A percentile compares a stretch with the other conserved stretches of the same genome.
phyloP scores from a whole-genome alignment of 495 filamentous ascomycete genomes.

The Bombardia bombarda region DNA sequence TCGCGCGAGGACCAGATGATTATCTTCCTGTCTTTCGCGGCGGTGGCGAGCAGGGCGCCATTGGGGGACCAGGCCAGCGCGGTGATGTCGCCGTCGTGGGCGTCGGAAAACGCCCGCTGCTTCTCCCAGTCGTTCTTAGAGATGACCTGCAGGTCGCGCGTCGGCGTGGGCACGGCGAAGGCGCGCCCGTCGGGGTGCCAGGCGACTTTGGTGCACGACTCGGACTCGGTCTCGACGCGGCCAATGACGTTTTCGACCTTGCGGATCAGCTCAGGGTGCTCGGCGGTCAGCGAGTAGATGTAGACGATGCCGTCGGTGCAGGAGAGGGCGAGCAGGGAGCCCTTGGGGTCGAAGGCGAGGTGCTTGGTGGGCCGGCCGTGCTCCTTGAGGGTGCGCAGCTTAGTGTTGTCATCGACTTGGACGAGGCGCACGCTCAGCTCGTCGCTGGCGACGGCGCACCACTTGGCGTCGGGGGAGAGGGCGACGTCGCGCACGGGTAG shows the following conservation, averaged over 20 bases:
- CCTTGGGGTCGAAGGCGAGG: conserved; percentile 78
- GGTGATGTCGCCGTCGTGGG: conserved; percentile 80
- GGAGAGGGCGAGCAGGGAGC: conserved; percentile 67
- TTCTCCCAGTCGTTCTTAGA: conserved; percentile 81
- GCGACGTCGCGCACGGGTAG: conserved; percentile 81
- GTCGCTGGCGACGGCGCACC: conserved; percentile 95
- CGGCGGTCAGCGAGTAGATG: conserved; percentile 73
- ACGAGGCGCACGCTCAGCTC: conserved; percentile 87
- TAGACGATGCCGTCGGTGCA: conserved; percentile 84
- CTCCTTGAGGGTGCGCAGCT: conserved; percentile 66
- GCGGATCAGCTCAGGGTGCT: conserved; percentile 70
- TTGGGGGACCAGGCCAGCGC: conserved; percentile 90
- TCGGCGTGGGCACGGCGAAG: conserved; percentile 78
- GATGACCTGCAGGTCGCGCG: conserved; percentile 77
- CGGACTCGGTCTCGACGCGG: conserved; percentile 66
- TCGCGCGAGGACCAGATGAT: conserved; percentile 85
- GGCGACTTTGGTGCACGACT: conserved; percentile 63
- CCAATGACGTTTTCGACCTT: conserved; percentile 83
- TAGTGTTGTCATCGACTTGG: conserved; percentile 65
- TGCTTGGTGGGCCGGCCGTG: conserved; percentile 83
- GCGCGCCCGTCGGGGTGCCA: conserved; percentile 96
- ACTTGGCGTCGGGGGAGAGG: conserved; percentile 72
- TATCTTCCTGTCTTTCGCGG: conserved; percentile 74
- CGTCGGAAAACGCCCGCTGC: conserved; percentile 66
- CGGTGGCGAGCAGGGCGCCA: conserved; percentile 75